A percentile compares a stretch with the other conserved stretches of the same genome.
Evolutionary conservation across 495 filamentous ascomycete species (phyloP).

Genomic region (Pyrenopolyporus hunteri): DNA sequence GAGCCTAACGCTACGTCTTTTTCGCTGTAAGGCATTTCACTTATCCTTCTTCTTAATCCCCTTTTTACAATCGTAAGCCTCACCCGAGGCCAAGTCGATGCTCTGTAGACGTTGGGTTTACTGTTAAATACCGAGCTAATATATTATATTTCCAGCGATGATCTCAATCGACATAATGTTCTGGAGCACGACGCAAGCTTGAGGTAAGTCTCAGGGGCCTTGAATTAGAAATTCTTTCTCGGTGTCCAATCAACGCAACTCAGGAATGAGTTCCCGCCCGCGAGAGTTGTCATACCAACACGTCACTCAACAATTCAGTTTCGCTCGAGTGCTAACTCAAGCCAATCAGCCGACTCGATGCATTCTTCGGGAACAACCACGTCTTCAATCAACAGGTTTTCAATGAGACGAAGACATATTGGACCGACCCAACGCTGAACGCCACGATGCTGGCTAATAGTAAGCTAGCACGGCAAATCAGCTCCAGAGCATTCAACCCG

Average conservation of each 20-base stretch:
- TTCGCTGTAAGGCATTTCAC: constrained; percentile 38
- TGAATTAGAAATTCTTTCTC: no score
- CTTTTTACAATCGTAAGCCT: no score
- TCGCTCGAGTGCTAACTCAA: neutral
- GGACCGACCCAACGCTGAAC: constrained; percentile 44
- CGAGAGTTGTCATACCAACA: neutral
- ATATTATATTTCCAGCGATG: constrained; percentile 35
- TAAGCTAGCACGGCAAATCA: constrained; percentile 50
- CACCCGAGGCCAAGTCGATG: no score
- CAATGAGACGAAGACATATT: constrained; percentile 46
- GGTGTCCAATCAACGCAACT: no score
- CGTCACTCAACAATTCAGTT: neutral
- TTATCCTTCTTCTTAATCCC: no score
- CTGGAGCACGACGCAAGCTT: constrained; percentile 58
- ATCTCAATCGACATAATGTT: constrained; percentile 52
- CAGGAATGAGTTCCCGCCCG: no score
- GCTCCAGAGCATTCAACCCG: constrained; percentile 50
- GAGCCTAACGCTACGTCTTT: constrained; percentile 58
- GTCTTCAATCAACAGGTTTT: constrained; percentile 54
- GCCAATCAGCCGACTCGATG: constrained; percentile 46
- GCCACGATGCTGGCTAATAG: constrained; percentile 49
- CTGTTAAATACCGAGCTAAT: no score
- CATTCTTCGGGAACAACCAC: constrained; percentile 53
- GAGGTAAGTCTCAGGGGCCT: no score
- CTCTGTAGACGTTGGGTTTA: no score